Evolutionary conservation across 805 yeast species (phyloP).

Genomic region (Alloascoidea africana): DNA sequence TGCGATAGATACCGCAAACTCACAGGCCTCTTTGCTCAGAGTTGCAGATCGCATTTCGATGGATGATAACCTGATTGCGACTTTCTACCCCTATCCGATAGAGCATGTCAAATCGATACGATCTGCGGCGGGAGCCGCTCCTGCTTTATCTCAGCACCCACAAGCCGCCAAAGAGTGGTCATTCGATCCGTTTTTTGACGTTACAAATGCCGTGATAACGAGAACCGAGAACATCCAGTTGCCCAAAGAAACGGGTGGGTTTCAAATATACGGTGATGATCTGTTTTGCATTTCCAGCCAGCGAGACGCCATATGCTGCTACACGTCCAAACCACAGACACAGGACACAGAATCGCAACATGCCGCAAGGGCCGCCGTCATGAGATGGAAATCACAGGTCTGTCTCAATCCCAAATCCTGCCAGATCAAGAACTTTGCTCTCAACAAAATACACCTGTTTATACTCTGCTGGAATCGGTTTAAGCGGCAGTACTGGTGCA

Average conservation of each 20-base stretch:
- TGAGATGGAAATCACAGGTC: conserved; percentile 1
- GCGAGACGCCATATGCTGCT: not conserved
- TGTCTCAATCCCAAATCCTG: not conserved
- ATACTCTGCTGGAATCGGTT: not conserved
- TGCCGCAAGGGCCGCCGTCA: not conserved
- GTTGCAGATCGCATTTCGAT: not conserved
- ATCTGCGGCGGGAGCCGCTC: not conserved
- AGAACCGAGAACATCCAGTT: not conserved
- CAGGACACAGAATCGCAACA: not conserved
- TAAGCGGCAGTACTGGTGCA: not conserved
- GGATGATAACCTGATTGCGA: not conserved
- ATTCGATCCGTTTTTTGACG: too few species aligned
- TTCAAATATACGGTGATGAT: not conserved
- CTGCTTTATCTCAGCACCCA: not conserved
- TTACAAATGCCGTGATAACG: too few species aligned
- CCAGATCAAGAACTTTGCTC: not conserved
- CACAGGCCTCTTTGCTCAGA: not conserved
- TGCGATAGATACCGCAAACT: not conserved
- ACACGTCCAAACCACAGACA: too few species aligned
- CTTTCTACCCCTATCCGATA: not conserved
- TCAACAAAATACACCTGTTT: not conserved
- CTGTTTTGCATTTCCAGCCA: not conserved
- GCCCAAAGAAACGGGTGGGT: not conserved
- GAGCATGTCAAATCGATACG: not conserved
- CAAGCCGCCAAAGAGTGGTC: not conserved